These are phyloP conservation scores for Trypanosomatidae sp. DNA, from an alignment of 208 protist genomes.

Conservation along the genomic window DNA sequence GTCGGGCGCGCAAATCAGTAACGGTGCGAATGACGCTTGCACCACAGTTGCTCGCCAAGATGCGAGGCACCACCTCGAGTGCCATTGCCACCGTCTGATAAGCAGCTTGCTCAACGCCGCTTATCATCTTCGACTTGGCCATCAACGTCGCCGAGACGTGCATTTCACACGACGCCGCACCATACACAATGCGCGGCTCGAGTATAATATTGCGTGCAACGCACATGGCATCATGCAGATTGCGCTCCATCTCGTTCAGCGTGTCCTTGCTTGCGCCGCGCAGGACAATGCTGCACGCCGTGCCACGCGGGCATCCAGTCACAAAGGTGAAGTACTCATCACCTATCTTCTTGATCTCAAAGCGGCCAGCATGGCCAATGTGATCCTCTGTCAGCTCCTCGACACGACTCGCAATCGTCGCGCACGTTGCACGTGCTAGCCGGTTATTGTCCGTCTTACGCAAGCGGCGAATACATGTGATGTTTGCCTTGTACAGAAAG, in stretches of 20 bases:
- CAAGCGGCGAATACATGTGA: conserved; percentile 97
- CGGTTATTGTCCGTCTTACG: conserved; percentile 99
- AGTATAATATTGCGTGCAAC: conserved; percentile 97
- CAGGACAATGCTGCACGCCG: conserved; percentile 99
- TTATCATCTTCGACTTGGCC: conserved; percentile 91
- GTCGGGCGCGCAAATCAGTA: conserved; percentile 96
- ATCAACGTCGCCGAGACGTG: conserved; percentile 87
- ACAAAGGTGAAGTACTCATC: conserved; percentile 99
- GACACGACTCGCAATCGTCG: conserved; percentile 96
- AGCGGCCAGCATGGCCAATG: conserved; percentile 97
- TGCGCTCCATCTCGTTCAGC: conserved; percentile 99
- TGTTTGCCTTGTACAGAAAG: conserved; percentile 95
- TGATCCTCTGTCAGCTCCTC: conserved; percentile 96
- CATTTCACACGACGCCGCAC: conserved; percentile 98
- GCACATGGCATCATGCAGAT: conserved; percentile 98
- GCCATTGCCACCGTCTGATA: conserved; percentile 94
- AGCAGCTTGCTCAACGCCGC: conserved; percentile 94
- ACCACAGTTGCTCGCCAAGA: conserved; percentile 99
- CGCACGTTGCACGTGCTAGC: conserved; percentile 96
- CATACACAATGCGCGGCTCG: conserved; percentile 96
- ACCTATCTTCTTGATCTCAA: conserved; percentile 99
- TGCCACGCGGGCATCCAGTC: conserved; percentile 95
- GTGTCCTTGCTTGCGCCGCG: conserved; percentile 99
- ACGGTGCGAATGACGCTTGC: conserved; percentile 95
- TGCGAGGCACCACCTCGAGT: conserved; percentile 95